Conservation (phyloP, 2,329 filamentous ascomycete species). For the Fusarium lateritium region DNA sequence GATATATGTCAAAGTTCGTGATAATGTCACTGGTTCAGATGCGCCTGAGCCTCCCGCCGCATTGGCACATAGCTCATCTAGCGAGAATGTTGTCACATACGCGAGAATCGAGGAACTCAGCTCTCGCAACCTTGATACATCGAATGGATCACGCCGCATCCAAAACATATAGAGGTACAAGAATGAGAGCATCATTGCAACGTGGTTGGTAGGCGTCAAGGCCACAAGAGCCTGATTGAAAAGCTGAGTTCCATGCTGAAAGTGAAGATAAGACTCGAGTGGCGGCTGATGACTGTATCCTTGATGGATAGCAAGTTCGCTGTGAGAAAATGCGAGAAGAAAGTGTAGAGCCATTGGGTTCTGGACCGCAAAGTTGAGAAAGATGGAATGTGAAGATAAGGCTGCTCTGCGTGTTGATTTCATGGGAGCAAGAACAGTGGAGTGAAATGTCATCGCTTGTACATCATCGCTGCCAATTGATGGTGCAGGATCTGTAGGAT, state of each 20-base stretch:
- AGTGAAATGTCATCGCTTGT: constrained; percentile 25
- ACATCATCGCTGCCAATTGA: constrained; percentile 21
- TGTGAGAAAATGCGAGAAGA: constrained; percentile 10
- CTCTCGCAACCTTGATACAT: not conserved
- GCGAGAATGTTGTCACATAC: constrained; percentile 11
- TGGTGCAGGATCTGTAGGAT: constrained; percentile 8
- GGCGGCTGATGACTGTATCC: constrained; percentile 14
- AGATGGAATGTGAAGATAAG: constrained; percentile 18
- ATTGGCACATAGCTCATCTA: constrained; percentile 14
- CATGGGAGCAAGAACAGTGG: constrained; percentile 21
- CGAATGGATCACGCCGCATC: constrained; percentile 12
- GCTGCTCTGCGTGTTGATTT: constrained; percentile 18
- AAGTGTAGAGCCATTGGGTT: constrained; percentile 19
- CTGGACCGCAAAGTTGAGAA: constrained; percentile 21
- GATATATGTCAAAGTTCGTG: constrained; percentile 15
- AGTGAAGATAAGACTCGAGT: constrained; percentile 9
- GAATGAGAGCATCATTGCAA: constrained; percentile 23
- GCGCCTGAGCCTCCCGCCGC: not conserved
- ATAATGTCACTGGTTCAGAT: not conserved
- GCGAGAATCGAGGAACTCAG: constrained; percentile 9
- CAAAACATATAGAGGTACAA: constrained; percentile 22
- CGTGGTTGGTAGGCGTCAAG: not conserved
- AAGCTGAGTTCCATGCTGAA: constrained; percentile 12
- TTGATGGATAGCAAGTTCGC: constrained; percentile 13
- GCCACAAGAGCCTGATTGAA: constrained; percentile 12